Evolutionary conservation across 441 rosid species (phyloP), one percentile per base, ranked within the genome.

Genomic region (Adansonia gregorii): DNA sequence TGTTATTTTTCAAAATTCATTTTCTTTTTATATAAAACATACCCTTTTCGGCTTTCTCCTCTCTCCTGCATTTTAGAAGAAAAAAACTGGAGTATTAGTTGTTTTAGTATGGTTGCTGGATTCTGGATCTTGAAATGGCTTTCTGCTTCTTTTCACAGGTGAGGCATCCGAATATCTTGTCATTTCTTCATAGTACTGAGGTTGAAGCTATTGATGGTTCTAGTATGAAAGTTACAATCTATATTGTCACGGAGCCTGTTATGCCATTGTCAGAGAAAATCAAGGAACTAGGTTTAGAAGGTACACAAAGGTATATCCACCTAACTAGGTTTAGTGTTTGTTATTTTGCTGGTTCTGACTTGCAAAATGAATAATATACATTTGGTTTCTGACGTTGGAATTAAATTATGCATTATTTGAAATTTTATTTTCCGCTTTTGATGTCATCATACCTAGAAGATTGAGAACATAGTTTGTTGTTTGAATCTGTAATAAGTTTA

Each of bases 181-280:
- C 98, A 56, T 96, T 94, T 86, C 95, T 96, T 65, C 92, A 94
- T 78, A 96, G 99, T 83, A 89, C 98, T 2, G 99, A 96, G 88
- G 90, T 92, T 73, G 98, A 94, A 87, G 83, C 83, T 82, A 66
- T 79, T 74, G 99, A 96, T 43, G 94, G 92, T 71, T 77, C 97
- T 69, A 66, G 87, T 81, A 59, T 93, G 52, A 96, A 87, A 83
- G 86, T 93, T 76, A 92, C 96, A 15, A 87, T 96, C 74, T 96
- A 96, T 79, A 91, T 96, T 60, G 99, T 96, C 81, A 96, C 98
- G 2, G 99, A 96, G 86, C 98, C 98, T 78, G 98, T 92, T 59
- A 93, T 93, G 93, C 98, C 98, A 1, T 82, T 94, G 11, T 87
- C 96, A 22, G 98, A 96, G 79, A 96, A 94, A 88, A 92, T 94